These are phyloP conservation scores for Perilla frutescens DNA, from an alignment of 257 asterid species.

Conservation along the genomic window DNA sequence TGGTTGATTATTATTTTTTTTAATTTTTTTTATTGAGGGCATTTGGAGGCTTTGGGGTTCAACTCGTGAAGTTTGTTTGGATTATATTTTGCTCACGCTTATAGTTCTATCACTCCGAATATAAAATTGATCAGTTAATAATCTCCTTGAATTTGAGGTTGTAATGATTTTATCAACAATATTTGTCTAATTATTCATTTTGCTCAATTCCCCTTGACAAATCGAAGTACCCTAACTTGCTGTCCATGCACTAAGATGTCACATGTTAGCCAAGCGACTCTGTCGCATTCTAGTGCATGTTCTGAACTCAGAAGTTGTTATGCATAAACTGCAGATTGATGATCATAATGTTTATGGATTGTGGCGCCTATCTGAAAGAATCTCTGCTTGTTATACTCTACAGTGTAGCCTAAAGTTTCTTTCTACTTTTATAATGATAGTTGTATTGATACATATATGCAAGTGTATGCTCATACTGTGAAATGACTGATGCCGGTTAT, in stretches of 20 bases:
- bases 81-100: not conserved
- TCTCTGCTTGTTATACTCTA: not conserved
- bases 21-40: no score
- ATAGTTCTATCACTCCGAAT: not conserved
- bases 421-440: not conserved
- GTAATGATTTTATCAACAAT: not conserved
- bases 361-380: not conserved
- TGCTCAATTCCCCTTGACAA: constrained; percentile 2
- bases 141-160: not conserved
- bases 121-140: not conserved
- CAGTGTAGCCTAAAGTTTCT: not conserved
- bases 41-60: constrained; percentile 25
- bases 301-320: constrained; percentile 1
- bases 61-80: not conserved
- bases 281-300: not conserved
- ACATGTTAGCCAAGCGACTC: not conserved
- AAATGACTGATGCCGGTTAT: no score
- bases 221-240: not conserved
- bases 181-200: constrained; percentile 12
- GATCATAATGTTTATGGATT: not conserved
- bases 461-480: no score
- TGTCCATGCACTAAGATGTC: not conserved
- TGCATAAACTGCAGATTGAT: not conserved
- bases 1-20: not conserved
- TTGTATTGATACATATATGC: no score